Evolutionary conservation across 306 rosid species (phyloP).

Genomic region (Sindora glabra): DNA sequence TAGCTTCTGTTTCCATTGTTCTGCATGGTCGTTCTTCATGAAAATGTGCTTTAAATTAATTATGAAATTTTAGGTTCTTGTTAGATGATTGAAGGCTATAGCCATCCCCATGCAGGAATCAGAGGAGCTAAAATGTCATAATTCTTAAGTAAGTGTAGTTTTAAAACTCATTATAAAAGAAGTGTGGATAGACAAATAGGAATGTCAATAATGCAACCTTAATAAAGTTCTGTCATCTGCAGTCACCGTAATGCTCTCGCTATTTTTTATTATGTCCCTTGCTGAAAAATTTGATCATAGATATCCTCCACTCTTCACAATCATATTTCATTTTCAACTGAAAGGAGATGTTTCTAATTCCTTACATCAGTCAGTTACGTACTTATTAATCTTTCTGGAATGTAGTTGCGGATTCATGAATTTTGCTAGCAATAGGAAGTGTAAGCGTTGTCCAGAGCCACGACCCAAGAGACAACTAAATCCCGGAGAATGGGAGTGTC

Average conservation of each 20-base stretch:
- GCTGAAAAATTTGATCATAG: not conserved
- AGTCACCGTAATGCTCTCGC: not conserved
- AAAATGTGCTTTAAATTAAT: too few species aligned
- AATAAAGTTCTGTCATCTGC: not conserved
- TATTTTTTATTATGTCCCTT: not conserved
- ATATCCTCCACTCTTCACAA: constrained; percentile 1
- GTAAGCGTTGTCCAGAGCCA: constrained; percentile 55
- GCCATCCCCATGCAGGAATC: too few species aligned
- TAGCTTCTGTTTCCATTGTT: too few species aligned
- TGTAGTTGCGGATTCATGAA: constrained; percentile 87
- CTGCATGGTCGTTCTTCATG: too few species aligned
- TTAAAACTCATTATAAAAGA: too few species aligned
- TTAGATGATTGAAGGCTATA: too few species aligned
- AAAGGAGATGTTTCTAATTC: not conserved
- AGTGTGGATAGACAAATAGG: too few species aligned
- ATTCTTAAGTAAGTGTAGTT: too few species aligned
- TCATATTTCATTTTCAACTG: not conserved
- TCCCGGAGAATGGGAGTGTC: constrained; percentile 78
- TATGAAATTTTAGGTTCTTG: too few species aligned
- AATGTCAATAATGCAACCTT: too few species aligned
- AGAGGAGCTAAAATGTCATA: too few species aligned
- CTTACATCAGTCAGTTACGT: not conserved
- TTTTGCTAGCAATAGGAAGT: constrained; percentile 56
- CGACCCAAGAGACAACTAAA: constrained; percentile 41
- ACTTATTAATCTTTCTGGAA: constrained; percentile 8